Percentiles rank a stretch among this genome's conserved stretches.
phyloP scores from a whole-genome alignment of 2,329 filamentous ascomycete species.

The Cryphonectria parasitica region DNA sequence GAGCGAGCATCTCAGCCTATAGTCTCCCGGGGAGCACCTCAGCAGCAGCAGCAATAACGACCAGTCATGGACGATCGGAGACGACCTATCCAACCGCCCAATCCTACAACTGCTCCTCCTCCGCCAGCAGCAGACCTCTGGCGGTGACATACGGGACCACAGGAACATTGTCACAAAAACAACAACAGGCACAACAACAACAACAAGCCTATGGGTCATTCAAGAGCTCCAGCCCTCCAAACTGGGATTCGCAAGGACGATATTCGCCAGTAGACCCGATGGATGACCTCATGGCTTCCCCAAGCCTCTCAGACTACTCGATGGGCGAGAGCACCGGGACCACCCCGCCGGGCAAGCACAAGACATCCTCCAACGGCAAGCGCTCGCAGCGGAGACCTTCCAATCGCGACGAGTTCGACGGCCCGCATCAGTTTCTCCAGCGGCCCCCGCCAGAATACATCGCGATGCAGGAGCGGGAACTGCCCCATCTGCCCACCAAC shows the following conservation, averaged over 20 bases:
- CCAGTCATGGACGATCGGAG: slow-evolving; percentile 40
- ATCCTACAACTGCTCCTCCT: slow-evolving; percentile 42
- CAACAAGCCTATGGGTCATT: slow-evolving; percentile 41
- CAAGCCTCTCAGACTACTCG: slow-evolving; percentile 64
- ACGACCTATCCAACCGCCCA: slow-evolving; percentile 44
- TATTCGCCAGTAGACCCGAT: slow-evolving; percentile 63
- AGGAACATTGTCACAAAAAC: slow-evolving; percentile 16
- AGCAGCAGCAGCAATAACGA: slow-evolving; percentile 37
- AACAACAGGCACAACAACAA: not conserved
- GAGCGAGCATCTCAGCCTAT: slow-evolving; percentile 40
- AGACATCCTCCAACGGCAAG: slow-evolving; percentile 50
- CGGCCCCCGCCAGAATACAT: slow-evolving; percentile 72
- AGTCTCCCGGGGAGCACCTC: slow-evolving; percentile 33
- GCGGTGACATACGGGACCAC: slow-evolving; percentile 41
- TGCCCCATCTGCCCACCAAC: slow-evolving; percentile 82
- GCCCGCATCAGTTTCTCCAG: slow-evolving; percentile 80
- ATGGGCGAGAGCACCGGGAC: slow-evolving; percentile 54
- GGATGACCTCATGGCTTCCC: slow-evolving; percentile 62
- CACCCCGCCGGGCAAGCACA: slow-evolving; percentile 49
- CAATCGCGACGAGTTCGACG: slow-evolving; percentile 88
- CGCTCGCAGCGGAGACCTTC: slow-evolving; percentile 70
- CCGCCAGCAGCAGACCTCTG: slow-evolving; percentile 38
- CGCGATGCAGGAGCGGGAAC: slow-evolving; percentile 76
- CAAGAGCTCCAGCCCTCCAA: slow-evolving; percentile 45
- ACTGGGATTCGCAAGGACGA: slow-evolving; percentile 53